These are phyloP conservation scores for Aurantiochytrium sp. DNA, from an alignment of 108 stramenopile species.

Conservation along the genomic window DNA sequence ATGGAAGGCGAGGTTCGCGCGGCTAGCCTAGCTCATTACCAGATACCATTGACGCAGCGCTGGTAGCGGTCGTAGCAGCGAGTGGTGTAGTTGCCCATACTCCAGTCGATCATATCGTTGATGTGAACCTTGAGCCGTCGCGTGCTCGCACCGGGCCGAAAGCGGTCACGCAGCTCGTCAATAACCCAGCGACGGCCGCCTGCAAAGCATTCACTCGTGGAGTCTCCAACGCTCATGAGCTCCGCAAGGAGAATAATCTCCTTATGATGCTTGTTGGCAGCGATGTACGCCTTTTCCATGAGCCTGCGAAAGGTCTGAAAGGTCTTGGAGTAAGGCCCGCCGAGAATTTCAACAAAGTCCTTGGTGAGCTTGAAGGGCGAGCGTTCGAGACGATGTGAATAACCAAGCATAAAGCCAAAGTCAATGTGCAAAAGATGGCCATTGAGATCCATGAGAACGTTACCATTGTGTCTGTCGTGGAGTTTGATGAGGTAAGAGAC, in stretches of 20 bases:
- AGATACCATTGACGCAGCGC: slow-evolving; percentile 78
- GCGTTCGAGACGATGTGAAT: slow-evolving; percentile 78
- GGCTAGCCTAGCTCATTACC: neutral
- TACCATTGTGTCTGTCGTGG: slow-evolving; percentile 96
- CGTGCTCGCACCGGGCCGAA: slow-evolving; percentile 69
- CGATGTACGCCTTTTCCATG: slow-evolving; percentile 72
- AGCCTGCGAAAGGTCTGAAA: slow-evolving; percentile 70
- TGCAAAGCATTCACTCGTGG: slow-evolving; percentile 74
- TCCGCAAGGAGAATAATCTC: slow-evolving; percentile 82
- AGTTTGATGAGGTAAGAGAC: slow-evolving; percentile 88
- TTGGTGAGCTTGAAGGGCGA: slow-evolving; percentile 98
- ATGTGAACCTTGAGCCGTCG: slow-evolving; percentile 71
- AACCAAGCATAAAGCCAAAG: slow-evolving; percentile 98
- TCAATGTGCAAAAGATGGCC: slow-evolving; percentile 98
- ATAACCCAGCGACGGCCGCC: slow-evolving; percentile 56
- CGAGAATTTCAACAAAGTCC: slow-evolving; percentile 89
- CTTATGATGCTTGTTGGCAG: slow-evolving; percentile 62
- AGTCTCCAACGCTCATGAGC: slow-evolving; percentile 82
- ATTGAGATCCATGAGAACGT: slow-evolving; percentile 81
- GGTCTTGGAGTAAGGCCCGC: slow-evolving; percentile 49
- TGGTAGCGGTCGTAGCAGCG: slow-evolving; percentile 91
- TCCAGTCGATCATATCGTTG: slow-evolving; percentile 72
- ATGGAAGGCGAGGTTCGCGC: no score
- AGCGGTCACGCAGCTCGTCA: slow-evolving; percentile 64
- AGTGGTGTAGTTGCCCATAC: slow-evolving; percentile 86